phyloP scores from a whole-genome alignment of 345 rosid genomes.

The Eutrema yunnanense region DNA sequence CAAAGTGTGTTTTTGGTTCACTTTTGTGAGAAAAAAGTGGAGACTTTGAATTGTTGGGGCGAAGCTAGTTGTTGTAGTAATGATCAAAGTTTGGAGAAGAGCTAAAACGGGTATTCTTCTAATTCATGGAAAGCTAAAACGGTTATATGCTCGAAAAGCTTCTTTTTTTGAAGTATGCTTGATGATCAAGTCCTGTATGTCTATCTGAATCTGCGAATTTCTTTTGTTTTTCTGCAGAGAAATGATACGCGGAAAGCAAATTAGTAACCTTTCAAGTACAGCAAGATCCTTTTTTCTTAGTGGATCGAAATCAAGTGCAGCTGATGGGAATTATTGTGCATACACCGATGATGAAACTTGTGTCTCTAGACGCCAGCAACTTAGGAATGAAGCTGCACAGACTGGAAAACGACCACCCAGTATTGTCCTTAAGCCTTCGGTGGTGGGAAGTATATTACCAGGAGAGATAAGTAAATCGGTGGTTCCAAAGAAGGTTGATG shows the following conservation, averaged over 20 bases:
- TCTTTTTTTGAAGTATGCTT: background rate
- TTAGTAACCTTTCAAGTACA: conserved; percentile 61
- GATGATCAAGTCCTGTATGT: background rate
- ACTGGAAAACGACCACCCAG: conserved; percentile 37
- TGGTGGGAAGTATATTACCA: conserved; percentile 26
- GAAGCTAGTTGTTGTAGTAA: conserved; percentile 8
- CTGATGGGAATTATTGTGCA: conserved; percentile 70
- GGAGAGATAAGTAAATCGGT: conserved; percentile 36
- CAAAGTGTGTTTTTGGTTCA: background rate
- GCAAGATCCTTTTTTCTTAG: conserved; percentile 61
- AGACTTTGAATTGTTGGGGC: conserved; percentile 1
- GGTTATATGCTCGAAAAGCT: background rate
- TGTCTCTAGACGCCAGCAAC: conserved; percentile 50
- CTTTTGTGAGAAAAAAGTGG: background rate
- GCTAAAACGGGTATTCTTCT: background rate
- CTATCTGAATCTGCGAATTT: conserved; percentile 16
- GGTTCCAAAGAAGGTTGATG: conserved; percentile 38
- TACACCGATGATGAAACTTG: conserved; percentile 76
- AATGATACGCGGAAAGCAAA: conserved; percentile 73
- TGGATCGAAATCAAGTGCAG: conserved; percentile 55
- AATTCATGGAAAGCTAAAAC: background rate
- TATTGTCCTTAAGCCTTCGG: conserved; percentile 20
- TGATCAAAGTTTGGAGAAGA: background rate
- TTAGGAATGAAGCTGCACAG: conserved; percentile 33
- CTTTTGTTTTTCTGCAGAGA: conserved; percentile 17